Conservation (phyloP, 371 early-diverging fungal species). For the Syncephalis plumigaleata region DNA sequence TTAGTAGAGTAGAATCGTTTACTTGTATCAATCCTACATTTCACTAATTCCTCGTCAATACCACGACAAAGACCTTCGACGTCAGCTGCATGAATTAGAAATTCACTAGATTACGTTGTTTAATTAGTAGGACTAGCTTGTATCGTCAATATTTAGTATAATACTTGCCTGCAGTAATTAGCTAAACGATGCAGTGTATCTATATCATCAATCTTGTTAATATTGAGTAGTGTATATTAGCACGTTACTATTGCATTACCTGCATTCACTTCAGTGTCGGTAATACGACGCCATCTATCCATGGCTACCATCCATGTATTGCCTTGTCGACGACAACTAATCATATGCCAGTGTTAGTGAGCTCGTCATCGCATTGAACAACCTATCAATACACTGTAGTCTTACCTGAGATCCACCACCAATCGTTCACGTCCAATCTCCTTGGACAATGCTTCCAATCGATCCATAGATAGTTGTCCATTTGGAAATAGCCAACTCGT, state of each 20-base stretch:
- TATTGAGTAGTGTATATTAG: neutral
- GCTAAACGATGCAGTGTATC: slow-evolving; percentile 41
- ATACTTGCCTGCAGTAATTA: slow-evolving; percentile 50
- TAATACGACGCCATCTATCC: slow-evolving; percentile 93
- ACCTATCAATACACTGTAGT: neutral
- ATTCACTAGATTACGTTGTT: slow-evolving; percentile 40
- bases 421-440: slow-evolving; percentile 59
- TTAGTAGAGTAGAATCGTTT: neutral
- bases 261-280: slow-evolving; percentile 66
- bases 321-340: slow-evolving; percentile 57
- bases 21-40: slow-evolving; percentile 20
- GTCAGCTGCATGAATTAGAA: slow-evolving; percentile 93
- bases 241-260: slow-evolving; percentile 18
- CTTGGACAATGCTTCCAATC: slow-evolving; percentile 37
- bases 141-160: neutral
- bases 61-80: slow-evolving; percentile 93
- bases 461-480: slow-evolving; percentile 42
- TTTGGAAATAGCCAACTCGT: slow-evolving; percentile 85
- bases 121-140: neutral
- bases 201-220: neutral
- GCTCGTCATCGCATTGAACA: neutral
- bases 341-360: too few species aligned
- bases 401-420: slow-evolving; percentile 77
- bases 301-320: slow-evolving; percentile 84
- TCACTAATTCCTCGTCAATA: slow-evolving; percentile 76